A percentile compares a stretch with the other conserved stretches of the same genome.
phyloP scores from a whole-genome alignment of 495 filamentous ascomycete species.

The Aspergillus bridgeri region DNA sequence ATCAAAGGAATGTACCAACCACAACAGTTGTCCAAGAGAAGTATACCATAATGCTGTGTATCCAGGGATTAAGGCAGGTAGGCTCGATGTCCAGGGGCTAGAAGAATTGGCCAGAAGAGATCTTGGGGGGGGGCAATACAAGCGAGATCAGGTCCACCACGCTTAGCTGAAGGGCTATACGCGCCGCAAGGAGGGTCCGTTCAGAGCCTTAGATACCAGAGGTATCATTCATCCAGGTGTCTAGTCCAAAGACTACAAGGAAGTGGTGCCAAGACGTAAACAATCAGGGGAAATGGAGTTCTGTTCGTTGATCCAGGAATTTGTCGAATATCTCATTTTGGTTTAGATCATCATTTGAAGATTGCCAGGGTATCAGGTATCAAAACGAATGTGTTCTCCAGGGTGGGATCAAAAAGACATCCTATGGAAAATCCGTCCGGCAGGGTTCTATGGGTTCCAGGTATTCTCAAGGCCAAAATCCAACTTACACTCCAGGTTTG shows the following conservation, averaged over 20 bases:
- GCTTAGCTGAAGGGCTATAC: conserved; percentile 1
- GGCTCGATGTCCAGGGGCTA: not conserved
- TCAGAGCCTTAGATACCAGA: not conserved
- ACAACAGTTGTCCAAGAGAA: not conserved
- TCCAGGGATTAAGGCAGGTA: not conserved
- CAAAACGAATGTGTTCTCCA: not conserved
- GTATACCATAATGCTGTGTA: not conserved
- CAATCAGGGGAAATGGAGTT: not conserved
- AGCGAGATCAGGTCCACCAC: conserved; percentile 5
- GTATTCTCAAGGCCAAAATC: not conserved
- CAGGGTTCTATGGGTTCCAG: not conserved
- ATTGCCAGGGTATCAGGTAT: not conserved
- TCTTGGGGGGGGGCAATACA: not conserved
- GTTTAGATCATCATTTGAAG: not conserved
- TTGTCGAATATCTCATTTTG: not conserved
- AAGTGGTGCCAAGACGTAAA: not conserved
- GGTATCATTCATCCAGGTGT: not conserved
- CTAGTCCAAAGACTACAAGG: conserved; percentile 5
- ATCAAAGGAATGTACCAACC: not conserved
- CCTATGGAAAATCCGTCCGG: not conserved
- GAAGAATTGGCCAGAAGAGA: not conserved
- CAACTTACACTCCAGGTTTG: conserved; percentile 1
- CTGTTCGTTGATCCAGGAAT: not conserved
- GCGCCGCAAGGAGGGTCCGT: not conserved
- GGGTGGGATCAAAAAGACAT: not conserved